A percentile compares a stretch with the other conserved stretches of the same genome.
These are phyloP conservation scores for Ogataea henricii DNA, from an alignment of 805 yeast genomes.

Conservation along the genomic window DNA sequence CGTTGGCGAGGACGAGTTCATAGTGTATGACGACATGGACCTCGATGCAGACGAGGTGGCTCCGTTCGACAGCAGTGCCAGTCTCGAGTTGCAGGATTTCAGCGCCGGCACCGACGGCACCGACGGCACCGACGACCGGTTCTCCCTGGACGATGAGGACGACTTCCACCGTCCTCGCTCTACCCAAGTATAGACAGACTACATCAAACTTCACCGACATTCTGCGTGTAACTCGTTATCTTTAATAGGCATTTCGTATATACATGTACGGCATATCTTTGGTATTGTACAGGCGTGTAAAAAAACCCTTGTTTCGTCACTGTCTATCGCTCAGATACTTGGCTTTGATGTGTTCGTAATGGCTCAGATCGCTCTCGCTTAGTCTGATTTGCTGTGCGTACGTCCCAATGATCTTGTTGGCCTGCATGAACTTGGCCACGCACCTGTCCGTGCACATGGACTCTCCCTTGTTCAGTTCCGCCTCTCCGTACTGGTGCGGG, in stretches of 20 bases:
- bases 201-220: background rate
- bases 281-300: conserved; percentile 2
- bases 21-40: conserved; percentile 19
- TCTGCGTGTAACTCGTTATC: conserved; percentile 8
- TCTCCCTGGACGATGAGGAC: conserved; percentile 7
- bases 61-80: conserved; percentile 12
- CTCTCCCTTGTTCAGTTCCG: conserved; percentile 85
- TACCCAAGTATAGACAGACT: background rate
- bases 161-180: background rate
- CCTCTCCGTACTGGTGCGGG: conserved; percentile 81
- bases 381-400: conserved; percentile 46
- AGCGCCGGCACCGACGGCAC: conserved; percentile 2
- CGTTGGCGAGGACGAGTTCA: conserved; percentile 16
- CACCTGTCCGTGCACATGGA: conserved; percentile 82
- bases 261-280: background rate
- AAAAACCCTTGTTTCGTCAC: background rate
- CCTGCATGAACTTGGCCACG: conserved; percentile 76
- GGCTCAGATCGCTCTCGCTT: conserved; percentile 43
- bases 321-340: conserved; percentile 13
- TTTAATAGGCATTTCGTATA: conserved; percentile 6
- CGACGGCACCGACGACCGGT: background rate
- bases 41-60: conserved; percentile 12
- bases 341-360: conserved; percentile 29
- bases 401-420: conserved; percentile 64
- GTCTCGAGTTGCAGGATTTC: conserved; percentile 22